A percentile compares a stretch with the other conserved stretches of the same genome.
Conservation (phyloP, 2,329 filamentous ascomycete species). For the Aspergillus amoenus region DNA sequence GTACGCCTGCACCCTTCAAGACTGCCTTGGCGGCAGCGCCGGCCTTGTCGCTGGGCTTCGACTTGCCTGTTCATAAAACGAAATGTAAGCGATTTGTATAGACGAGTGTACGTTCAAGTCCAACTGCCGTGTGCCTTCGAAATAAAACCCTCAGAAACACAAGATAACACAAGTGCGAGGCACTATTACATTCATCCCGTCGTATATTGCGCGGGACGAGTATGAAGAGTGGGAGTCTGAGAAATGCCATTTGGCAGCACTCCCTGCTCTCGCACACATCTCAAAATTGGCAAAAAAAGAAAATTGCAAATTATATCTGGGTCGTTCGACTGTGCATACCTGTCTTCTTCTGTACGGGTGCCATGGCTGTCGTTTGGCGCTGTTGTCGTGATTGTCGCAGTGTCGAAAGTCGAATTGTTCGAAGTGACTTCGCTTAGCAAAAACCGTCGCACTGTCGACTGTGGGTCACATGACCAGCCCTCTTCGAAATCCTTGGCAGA, state of each 20-base stretch:
- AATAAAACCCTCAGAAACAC: not conserved
- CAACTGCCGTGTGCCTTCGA: not conserved
- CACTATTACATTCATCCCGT: not conserved
- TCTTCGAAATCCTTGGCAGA: slow-evolving; percentile 5
- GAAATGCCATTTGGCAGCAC: slow-evolving; percentile 3
- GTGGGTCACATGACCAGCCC: slow-evolving; percentile 39
- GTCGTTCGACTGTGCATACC: slow-evolving; percentile 34
- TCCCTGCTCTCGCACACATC: slow-evolving; percentile 23
- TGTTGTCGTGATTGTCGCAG: slow-evolving; percentile 46
- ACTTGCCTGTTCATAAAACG: slow-evolving; percentile 34
- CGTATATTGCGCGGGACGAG: not conserved
- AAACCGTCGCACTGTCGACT: slow-evolving; percentile 37
- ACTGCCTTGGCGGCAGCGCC: slow-evolving; percentile 92
- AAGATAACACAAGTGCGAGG: not conserved
- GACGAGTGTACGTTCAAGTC: not conserved
- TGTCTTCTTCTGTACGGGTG: slow-evolving; percentile 49
- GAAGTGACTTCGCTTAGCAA: slow-evolving; percentile 41
- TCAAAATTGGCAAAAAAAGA: slow-evolving; percentile 10
- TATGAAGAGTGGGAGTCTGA: not conserved
- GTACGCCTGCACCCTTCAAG: slow-evolving; percentile 94
- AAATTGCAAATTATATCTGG: slow-evolving; percentile 38
- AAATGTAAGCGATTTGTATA: slow-evolving; percentile 15
- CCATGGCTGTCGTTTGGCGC: slow-evolving; percentile 49
- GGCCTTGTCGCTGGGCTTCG: slow-evolving; percentile 74
- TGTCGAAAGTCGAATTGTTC: slow-evolving; percentile 42